Conservation (phyloP, 2,329 filamentous ascomycete genomes). For the Cercospora brassicicola region DNA sequence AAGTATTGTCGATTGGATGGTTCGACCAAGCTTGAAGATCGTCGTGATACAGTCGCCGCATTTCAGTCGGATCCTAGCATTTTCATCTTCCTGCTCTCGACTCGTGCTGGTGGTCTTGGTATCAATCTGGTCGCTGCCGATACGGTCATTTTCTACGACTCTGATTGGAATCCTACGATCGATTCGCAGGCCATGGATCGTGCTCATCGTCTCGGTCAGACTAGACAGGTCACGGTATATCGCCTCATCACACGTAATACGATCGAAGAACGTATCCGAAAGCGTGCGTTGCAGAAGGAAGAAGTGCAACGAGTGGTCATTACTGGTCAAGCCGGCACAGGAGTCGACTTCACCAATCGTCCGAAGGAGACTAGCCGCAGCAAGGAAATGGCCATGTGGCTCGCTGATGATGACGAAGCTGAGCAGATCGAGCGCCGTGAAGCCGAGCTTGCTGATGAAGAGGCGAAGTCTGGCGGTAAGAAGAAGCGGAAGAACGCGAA, state of each 20-base stretch:
- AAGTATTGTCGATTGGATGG: slow-evolving; percentile 96
- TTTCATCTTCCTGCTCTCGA: slow-evolving; percentile 95
- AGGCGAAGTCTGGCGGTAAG: slow-evolving; percentile 56
- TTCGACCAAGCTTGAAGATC: slow-evolving; percentile 94
- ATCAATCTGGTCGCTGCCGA: slow-evolving; percentile 97
- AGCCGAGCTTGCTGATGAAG: slow-evolving; percentile 73
- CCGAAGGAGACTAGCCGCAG: slow-evolving; percentile 86
- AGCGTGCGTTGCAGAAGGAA: slow-evolving; percentile 95
- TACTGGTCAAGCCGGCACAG: slow-evolving; percentile 75
- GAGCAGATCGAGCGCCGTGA: slow-evolving; percentile 91
- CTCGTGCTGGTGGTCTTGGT: slow-evolving; percentile 92
- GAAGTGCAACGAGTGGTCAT: slow-evolving; percentile 98
- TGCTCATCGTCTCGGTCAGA: slow-evolving; percentile 95
- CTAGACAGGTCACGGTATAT: slow-evolving; percentile 93
- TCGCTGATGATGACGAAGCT: slow-evolving; percentile 94
- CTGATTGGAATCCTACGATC: slow-evolving; percentile 98
- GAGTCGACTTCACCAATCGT: slow-evolving; percentile 84
- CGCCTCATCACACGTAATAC: slow-evolving; percentile 94
- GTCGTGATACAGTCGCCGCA: slow-evolving; percentile 91
- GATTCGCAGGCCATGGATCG: slow-evolving; percentile 99
- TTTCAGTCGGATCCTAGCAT: slow-evolving; percentile 95
- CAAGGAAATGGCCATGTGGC: slow-evolving; percentile 98
- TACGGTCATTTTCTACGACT: slow-evolving; percentile 99
- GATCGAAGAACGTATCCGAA: slow-evolving; percentile 96
- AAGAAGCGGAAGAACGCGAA: slow-evolving; percentile 56